Percentiles rank a stretch among this genome's conserved stretches.
phyloP scores from a whole-genome alignment of 2,329 filamentous ascomycete species.

The Domatiomyces catenatus region DNA sequence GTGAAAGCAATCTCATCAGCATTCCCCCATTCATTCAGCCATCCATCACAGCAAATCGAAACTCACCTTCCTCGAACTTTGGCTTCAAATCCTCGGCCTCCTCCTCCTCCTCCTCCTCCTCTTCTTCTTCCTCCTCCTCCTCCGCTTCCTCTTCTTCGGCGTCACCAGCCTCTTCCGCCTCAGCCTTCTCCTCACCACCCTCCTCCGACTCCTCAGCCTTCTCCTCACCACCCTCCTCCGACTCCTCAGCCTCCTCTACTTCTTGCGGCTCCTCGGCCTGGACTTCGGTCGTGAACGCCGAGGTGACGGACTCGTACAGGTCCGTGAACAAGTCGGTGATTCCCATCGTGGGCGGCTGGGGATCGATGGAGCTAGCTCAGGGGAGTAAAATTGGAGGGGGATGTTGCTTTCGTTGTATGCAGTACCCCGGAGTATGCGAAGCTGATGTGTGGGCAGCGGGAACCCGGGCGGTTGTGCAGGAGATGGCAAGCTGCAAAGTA shows the following conservation, averaged over 20 bases:
- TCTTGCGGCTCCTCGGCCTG: constrained; percentile 44
- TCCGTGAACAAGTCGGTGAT: constrained; percentile 50
- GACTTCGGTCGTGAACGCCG: constrained; percentile 35
- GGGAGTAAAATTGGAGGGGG: constrained; percentile 22
- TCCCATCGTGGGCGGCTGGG: constrained; percentile 35
- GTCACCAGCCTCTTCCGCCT: constrained; percentile 36
- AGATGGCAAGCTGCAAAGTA: constrained; percentile 11
- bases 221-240: constrained; percentile 28
- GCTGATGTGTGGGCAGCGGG: background rate
- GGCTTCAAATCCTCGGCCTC: constrained; percentile 78
- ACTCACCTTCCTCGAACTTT: constrained; percentile 79
- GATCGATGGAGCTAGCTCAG: constrained; percentile 7
- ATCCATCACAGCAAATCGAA: constrained; percentile 1
- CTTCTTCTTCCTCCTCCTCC: constrained; percentile 55
- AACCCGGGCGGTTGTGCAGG: constrained; percentile 20
- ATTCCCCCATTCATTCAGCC: background rate
- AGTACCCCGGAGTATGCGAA: background rate
- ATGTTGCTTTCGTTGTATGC: constrained; percentile 11
- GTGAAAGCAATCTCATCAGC: constrained; percentile 6
- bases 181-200: constrained; percentile 33
- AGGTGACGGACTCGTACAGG: constrained; percentile 45
- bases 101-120: constrained; percentile 70
- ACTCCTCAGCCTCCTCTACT: constrained; percentile 30
- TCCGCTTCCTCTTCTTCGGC: constrained; percentile 43
- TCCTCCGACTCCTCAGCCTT: constrained; percentile 23